These are phyloP conservation scores for Trichophaea hybrida DNA, from an alignment of 2,329 filamentous ascomycete species.

Conservation along the genomic window DNA sequence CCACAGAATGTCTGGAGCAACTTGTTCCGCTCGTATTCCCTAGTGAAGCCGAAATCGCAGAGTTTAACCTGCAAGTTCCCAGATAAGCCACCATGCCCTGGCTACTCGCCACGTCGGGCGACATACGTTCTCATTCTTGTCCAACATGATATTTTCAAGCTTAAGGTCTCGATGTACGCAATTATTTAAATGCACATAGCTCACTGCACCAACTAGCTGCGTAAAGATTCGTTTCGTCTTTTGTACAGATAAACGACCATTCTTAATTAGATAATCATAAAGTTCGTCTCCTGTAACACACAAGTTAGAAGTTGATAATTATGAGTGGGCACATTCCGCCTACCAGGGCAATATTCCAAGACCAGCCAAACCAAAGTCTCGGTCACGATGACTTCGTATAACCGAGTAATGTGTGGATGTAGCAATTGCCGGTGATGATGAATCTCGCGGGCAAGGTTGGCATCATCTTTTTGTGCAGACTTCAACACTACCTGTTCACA, in stretches of 20 bases:
- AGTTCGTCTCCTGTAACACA: conserved; percentile 64
- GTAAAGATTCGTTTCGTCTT: conserved; percentile 95
- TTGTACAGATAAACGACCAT: conserved; percentile 67
- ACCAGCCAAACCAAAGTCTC: conserved; percentile 92
- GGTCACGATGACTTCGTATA: conserved; percentile 97
- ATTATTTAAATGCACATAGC: conserved; percentile 85
- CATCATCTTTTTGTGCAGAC: conserved; percentile 88
- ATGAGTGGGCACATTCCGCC: background rate
- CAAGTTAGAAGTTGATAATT: no score
- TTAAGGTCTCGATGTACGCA: conserved; percentile 96
- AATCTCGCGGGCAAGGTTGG: conserved; percentile 91
- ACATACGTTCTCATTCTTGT: conserved; percentile 69
- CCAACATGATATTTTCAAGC: conserved; percentile 87
- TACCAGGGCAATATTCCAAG: conserved; percentile 88
- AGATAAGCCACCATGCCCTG: background rate
- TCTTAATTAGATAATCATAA: conserved; percentile 83
- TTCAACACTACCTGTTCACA: conserved; percentile 79
- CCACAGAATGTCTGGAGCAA: conserved; percentile 96
- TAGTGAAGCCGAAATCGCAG: conserved; percentile 93
- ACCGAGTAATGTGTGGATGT: conserved; percentile 86
- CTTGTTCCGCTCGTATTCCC: conserved; percentile 93
- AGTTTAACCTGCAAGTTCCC: conserved; percentile 52
- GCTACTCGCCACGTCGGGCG: background rate
- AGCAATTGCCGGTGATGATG: conserved; percentile 97
- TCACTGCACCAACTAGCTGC: conserved; percentile 85